phyloP scores from a whole-genome alignment of 2,329 filamentous ascomycete species.

The Tricladium varicosporioides region DNA sequence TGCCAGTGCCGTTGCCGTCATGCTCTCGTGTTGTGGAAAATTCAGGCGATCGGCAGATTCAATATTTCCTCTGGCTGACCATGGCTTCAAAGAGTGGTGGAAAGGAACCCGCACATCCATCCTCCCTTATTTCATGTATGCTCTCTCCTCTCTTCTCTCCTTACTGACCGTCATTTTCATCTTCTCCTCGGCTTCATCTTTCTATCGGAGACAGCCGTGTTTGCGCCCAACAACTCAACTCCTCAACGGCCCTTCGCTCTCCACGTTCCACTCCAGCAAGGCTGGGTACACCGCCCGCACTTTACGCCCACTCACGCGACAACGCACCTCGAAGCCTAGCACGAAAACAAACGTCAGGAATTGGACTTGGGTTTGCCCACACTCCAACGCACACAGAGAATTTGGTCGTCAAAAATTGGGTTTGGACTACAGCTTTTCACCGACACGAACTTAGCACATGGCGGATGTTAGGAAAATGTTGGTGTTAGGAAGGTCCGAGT shows the following conservation, averaged over 20 bases:
- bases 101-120: background rate
- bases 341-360: background rate
- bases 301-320: slow-evolving; percentile 2
- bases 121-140: background rate
- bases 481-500: slow-evolving; percentile 3
- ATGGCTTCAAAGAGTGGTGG: too few relatives aligned
- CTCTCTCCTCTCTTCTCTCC: background rate
- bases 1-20: background rate
- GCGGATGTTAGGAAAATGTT: slow-evolving; percentile 8
- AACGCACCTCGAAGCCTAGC: slow-evolving; percentile 2
- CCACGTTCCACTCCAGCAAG: background rate
- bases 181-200: background rate
- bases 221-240: background rate
- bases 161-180: background rate
- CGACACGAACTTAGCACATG: background rate
- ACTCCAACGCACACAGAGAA: background rate
- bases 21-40: background rate
- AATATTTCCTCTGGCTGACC: background rate
- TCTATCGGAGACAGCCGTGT: background rate
- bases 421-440: background rate
- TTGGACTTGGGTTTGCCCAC: background rate
- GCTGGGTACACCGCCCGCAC: slow-evolving; percentile 1
- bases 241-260: background rate
- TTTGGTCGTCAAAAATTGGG: background rate
- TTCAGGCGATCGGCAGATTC: background rate